Base-by-base conservation (phyloP, 768 basidiomycete genomes). In the Porphyrellus cyaneotinctus region DNA sequence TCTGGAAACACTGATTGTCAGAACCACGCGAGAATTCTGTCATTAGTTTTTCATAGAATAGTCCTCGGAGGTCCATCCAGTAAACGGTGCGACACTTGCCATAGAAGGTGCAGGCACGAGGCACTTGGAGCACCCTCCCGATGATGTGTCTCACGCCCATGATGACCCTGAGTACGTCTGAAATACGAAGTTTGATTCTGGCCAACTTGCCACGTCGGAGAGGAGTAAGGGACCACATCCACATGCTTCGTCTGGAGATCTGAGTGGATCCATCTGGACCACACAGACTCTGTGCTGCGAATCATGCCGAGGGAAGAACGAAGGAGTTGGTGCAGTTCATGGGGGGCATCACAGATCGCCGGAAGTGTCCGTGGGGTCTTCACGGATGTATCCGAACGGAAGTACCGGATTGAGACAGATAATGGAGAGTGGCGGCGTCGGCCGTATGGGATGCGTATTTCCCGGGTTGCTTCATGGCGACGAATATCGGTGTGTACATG, bases 81-180 rank as follows among this genome's bases (percentile, higher is more conserved):
- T 13, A 35, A 42, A 49, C 20, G 28, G 39, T 23, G n/a, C 54
- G 42, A 26, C 12, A 51, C 28, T 13, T 58, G 14, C 60, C 48
- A 47, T 52, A 17, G 51, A 43, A 13, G 59, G 64, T 38, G 53
- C 56, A 64, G 64, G 68, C 68, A 67, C 68, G 68, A 68, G 64
- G 68, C 48, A 54, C 58, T 56, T 18, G 32, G 37, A 33, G 47
- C 23, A 47, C 45, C 43, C 42, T 53, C 39, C 49, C 36, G 57
- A 30, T 58, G 49, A 66, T 62, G 57, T 10, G 42, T 68, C 66
- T 36, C 66, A 68, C 66, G 64, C 49, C 43, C 28, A 31, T 35
- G 20, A 47, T 52, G 68, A 66, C 66, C 66, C 66, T 70, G 62
- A 49, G 20, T 36, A 37, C 31, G 42, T 36, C 48, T 37, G 28